phyloP scores from a whole-genome alignment of 495 filamentous ascomycete genomes.

The Penicillium dipodomyicola region DNA sequence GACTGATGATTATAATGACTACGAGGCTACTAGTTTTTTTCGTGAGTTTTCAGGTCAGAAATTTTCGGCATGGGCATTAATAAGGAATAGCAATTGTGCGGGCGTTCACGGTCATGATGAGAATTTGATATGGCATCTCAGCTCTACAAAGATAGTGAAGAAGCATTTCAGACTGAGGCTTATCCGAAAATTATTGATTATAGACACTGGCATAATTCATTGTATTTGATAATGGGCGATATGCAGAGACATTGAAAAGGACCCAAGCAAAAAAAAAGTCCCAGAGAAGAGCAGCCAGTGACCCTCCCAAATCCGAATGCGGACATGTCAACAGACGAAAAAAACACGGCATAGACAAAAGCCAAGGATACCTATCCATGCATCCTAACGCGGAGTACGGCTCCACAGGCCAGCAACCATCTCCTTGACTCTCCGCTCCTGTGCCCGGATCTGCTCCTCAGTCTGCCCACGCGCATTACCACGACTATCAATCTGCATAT shows the following conservation, averaged over 20 bases:
- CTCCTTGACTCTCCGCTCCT: constrained; percentile 60
- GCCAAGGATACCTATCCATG: constrained; percentile 17
- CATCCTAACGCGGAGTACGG: constrained; percentile 26
- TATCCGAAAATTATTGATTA: neutral
- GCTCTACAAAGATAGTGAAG: neutral
- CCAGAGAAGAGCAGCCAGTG: neutral
- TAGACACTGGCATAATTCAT: constrained; percentile 11
- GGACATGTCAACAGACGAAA: neutral
- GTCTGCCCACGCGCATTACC: constrained; percentile 63
- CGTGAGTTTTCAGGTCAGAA: neutral
- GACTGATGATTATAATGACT: constrained; percentile 10
- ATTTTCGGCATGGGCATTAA: neutral
- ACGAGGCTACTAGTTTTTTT: constrained; percentile 12
- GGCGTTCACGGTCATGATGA: neutral
- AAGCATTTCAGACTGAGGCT: neutral
- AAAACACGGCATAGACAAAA: neutral
- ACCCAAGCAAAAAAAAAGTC: neutral
- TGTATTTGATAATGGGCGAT: constrained; percentile 3
- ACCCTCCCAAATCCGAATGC: neutral
- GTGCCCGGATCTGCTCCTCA: constrained; percentile 60
- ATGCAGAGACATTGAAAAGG: constrained; percentile 4
- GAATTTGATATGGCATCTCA: neutral
- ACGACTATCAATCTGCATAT: constrained; percentile 54
- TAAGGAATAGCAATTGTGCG: neutral
- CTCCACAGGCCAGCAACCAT: constrained; percentile 60